phyloP scores from a whole-genome alignment of 2,329 filamentous ascomycete genomes.

The Colletotrichum trifolii region DNA sequence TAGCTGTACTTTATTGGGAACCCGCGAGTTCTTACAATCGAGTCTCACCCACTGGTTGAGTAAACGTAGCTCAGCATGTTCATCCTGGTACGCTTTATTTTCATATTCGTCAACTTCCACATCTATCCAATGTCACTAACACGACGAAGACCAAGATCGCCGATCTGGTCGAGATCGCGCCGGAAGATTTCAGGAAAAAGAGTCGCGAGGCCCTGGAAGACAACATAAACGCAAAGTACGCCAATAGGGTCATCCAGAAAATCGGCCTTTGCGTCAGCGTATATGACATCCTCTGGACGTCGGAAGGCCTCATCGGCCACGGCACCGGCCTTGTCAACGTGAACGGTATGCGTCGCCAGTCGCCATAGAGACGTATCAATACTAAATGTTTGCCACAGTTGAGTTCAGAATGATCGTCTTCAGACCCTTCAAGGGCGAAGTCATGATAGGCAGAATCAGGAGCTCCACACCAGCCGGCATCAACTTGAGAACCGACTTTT shows the following conservation, averaged over 20 bases:
- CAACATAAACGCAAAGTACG: slow-evolving; percentile 96
- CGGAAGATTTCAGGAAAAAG: slow-evolving; percentile 86
- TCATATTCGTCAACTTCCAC: background rate
- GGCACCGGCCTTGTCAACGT: slow-evolving; percentile 93
- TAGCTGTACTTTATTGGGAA: no score
- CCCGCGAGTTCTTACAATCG: no score
- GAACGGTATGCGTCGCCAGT: slow-evolving; percentile 70
- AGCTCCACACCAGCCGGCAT: slow-evolving; percentile 79
- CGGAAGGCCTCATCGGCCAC: slow-evolving; percentile 93
- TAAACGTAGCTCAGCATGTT: slow-evolving; percentile 53
- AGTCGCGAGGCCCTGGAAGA: slow-evolving; percentile 91
- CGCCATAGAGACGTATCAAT: background rate
- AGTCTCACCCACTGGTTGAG: no score
- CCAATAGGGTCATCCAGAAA: slow-evolving; percentile 95
- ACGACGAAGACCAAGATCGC: slow-evolving; percentile 83
- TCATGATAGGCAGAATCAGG: slow-evolving; percentile 86
- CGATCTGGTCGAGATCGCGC: slow-evolving; percentile 92
- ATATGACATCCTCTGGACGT: slow-evolving; percentile 89
- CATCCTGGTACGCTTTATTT: slow-evolving; percentile 55
- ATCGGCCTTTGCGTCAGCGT: slow-evolving; percentile 94
- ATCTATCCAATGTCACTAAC: slow-evolving; percentile 26
- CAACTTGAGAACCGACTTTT: slow-evolving; percentile 87
- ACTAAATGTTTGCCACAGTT: slow-evolving; percentile 62
- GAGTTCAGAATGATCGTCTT: slow-evolving; percentile 96
- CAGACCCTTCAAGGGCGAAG: slow-evolving; percentile 94